Percentiles rank a stretch among this genome's conserved stretches.
Conservation (phyloP, 106 monocot genomes). For the Gastrodia elata region DNA sequence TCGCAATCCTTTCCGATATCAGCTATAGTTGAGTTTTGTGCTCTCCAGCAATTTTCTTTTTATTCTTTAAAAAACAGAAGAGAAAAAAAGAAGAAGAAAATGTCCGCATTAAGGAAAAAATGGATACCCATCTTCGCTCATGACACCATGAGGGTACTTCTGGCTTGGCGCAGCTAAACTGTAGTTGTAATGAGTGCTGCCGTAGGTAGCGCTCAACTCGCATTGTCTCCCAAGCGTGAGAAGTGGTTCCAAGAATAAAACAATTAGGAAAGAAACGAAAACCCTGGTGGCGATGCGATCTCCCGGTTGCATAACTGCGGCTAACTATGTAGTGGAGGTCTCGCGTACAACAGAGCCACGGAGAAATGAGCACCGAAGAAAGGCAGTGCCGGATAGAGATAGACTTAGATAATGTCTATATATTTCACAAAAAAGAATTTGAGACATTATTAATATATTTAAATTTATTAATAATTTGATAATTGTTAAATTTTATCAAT, state of each 20-base stretch:
- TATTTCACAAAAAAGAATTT: too few relatives aligned
- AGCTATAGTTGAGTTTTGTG: too few relatives aligned
- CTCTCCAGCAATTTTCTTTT: too few relatives aligned
- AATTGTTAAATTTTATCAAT: too few relatives aligned
- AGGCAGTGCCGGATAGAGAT: too few relatives aligned
- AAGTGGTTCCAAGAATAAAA: not conserved
- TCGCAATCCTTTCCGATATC: too few relatives aligned
- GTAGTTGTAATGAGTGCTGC: slow-evolving; percentile 53
- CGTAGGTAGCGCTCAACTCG: slow-evolving; percentile 41
- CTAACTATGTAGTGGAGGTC: not conserved
- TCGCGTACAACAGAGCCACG: too few relatives aligned
- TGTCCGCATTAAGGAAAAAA: not conserved
- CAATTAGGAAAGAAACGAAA: not conserved
- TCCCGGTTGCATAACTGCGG: not conserved
- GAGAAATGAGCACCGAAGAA: too few relatives aligned
- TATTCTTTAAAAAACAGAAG: not conserved
- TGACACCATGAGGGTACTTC: slow-evolving; percentile 63
- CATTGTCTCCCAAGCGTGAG: slow-evolving; percentile 17
- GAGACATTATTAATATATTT: too few relatives aligned
- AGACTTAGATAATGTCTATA: too few relatives aligned
- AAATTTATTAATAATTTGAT: too few relatives aligned
- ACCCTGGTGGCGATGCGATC: not conserved
- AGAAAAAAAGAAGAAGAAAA: not conserved
- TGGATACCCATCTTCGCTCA: slow-evolving; percentile 79
- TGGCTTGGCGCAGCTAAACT: slow-evolving; percentile 50